Evolutionary conservation across 1,284 basidiomycete genomes (phyloP).

Genomic region (Tetrapyrgos nigripes): DNA sequence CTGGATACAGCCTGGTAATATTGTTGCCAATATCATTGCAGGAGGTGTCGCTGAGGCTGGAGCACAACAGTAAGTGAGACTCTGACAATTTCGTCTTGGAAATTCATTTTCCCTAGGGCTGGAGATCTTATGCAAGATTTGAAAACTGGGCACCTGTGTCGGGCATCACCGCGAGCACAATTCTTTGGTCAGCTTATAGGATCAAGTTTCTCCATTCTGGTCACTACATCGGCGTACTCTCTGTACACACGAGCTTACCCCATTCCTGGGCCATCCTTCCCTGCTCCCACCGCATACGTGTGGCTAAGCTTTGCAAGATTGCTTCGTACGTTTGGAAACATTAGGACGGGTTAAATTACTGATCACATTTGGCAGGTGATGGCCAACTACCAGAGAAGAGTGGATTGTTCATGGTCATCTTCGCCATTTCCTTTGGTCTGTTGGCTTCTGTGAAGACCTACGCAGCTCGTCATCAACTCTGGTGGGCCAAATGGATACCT

Average conservation of each 20-base stretch:
- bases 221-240: slow-evolving; percentile 88
- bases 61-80: slow-evolving; percentile 79
- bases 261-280: slow-evolving; percentile 90
- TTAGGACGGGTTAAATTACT: too few species aligned
- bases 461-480: slow-evolving; percentile 49
- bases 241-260: slow-evolving; percentile 89
- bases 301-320: slow-evolving; percentile 93
- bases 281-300: slow-evolving; percentile 91
- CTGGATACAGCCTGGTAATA: slow-evolving; percentile 91
- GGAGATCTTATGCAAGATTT: slow-evolving; percentile 99
- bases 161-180: slow-evolving; percentile 86
- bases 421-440: slow-evolving; percentile 73
- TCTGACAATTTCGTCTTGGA: not conserved
- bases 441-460: slow-evolving; percentile 75
- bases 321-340: slow-evolving; percentile 81
- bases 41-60: slow-evolving; percentile 97
- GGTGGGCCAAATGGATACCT: slow-evolving; percentile 79
- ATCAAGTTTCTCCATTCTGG: slow-evolving; percentile 85
- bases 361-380: slow-evolving; percentile 60
- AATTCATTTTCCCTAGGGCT: slow-evolving; percentile 57
- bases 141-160: slow-evolving; percentile 92
- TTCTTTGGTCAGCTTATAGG: slow-evolving; percentile 92
- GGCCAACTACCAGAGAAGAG: slow-evolving; percentile 84
- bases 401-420: slow-evolving; percentile 82
- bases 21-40: slow-evolving; percentile 96